Evolutionary conservation across 2,329 filamentous ascomycete genomes (phyloP).

Genomic region (Xylariaceae sp.): DNA sequence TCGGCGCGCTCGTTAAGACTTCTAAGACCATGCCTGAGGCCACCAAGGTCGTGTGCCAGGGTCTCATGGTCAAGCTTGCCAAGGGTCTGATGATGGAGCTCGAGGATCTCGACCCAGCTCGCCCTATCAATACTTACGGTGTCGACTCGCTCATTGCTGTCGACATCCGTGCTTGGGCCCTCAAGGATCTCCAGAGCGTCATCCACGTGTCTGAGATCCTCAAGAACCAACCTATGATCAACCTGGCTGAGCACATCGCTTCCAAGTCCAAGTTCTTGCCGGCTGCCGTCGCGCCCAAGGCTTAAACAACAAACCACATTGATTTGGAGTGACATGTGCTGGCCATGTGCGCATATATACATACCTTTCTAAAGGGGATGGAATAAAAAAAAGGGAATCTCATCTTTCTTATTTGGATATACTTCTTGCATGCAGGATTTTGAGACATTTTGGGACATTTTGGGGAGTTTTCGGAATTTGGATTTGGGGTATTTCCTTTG

Average conservation of each 20-base stretch:
- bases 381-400: not conserved
- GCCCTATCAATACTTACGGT: slow-evolving; percentile 26
- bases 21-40: slow-evolving; percentile 22
- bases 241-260: slow-evolving; percentile 24
- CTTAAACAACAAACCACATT: slow-evolving; percentile 6
- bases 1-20: slow-evolving; percentile 19
- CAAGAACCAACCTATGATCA: slow-evolving; percentile 24
- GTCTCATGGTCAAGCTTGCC: slow-evolving; percentile 27
- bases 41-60: slow-evolving; percentile 21
- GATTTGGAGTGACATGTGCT: not conserved
- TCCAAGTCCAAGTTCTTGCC: slow-evolving; percentile 26
- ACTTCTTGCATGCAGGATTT: not conserved
- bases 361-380: slow-evolving; percentile 1
- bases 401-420: not conserved
- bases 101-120: slow-evolving; percentile 26
- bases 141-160: slow-evolving; percentile 28
- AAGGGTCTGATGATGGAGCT: slow-evolving; percentile 31
- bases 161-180: slow-evolving; percentile 26
- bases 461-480: slow-evolving; percentile 1
- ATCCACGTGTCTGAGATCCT: slow-evolving; percentile 27
- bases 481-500: too few relatives aligned
- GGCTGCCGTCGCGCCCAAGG: slow-evolving; percentile 19
- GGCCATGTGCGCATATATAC: slow-evolving; percentile 1
- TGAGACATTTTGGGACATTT: slow-evolving; percentile 1
- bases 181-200: slow-evolving; percentile 26